Evolutionary conservation across 1,284 basidiomycete genomes (phyloP).

Genomic region (Boletus hoseneyae): DNA sequence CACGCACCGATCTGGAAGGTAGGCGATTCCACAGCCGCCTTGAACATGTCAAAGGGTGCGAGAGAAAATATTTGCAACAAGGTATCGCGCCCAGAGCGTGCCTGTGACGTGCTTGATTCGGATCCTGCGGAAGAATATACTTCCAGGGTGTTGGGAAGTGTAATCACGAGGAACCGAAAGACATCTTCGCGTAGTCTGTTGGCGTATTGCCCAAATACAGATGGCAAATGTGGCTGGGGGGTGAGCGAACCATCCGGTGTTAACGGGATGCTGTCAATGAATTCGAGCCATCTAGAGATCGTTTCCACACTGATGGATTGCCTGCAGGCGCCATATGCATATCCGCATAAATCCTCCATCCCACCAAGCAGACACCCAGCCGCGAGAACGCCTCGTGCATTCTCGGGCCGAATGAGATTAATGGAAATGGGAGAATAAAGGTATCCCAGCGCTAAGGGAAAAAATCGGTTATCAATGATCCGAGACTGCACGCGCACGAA

Average conservation of each 20-base stretch:
- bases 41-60: slow-evolving; percentile 80
- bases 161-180: slow-evolving; percentile 71
- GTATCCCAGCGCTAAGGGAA: slow-evolving; percentile 62
- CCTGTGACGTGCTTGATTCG: slow-evolving; percentile 37
- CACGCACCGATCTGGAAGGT: slow-evolving; percentile 71
- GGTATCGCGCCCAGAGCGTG: slow-evolving; percentile 53
- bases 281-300: slow-evolving; percentile 72
- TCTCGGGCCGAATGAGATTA: slow-evolving; percentile 64
- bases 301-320: slow-evolving; percentile 71
- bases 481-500: slow-evolving; percentile 6
- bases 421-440: slow-evolving; percentile 73
- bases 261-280: slow-evolving; percentile 59
- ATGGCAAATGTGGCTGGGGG: slow-evolving; percentile 50
- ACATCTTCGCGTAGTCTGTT: slow-evolving; percentile 67
- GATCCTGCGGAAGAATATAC: slow-evolving; percentile 38
- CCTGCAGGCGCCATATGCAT: slow-evolving; percentile 74
- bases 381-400: slow-evolving; percentile 79
- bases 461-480: slow-evolving; percentile 15
- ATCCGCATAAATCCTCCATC: slow-evolving; percentile 77
- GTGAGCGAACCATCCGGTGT: slow-evolving; percentile 51
- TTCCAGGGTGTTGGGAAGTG: slow-evolving; percentile 63
- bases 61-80: slow-evolving; percentile 70
- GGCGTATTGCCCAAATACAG: slow-evolving; percentile 70
- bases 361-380: slow-evolving; percentile 79
- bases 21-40: slow-evolving; percentile 72